phyloP scores from a whole-genome alignment of 345 rosid genomes.

The Orychophragmus violaceus region DNA sequence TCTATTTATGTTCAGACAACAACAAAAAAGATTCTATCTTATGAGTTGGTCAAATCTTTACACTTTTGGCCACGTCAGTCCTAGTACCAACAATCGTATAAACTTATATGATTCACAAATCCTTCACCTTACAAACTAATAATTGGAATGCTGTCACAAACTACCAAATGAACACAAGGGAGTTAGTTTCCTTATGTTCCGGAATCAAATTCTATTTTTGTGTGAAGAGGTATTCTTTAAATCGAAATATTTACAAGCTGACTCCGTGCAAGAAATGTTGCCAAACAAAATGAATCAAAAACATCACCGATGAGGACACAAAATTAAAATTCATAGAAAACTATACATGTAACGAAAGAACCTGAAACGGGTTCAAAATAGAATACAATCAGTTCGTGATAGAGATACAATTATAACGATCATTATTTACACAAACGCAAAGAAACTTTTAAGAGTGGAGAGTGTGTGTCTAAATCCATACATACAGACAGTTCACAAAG shows the following conservation, averaged over 20 bases:
- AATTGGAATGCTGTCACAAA: no score
- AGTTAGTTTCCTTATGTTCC: no score
- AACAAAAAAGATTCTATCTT: background rate
- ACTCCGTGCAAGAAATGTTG: no score
- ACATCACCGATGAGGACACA: background rate
- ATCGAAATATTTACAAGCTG: no score
- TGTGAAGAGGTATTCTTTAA: no score
- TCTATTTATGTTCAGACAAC: background rate
- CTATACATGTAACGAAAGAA: background rate
- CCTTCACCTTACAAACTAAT: no score
- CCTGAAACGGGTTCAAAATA: background rate
- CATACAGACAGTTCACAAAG: background rate
- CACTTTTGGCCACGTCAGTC: slow-evolving; percentile 14
- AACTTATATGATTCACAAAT: no score
- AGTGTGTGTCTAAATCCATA: background rate
- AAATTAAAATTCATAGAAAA: background rate
- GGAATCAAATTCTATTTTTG: no score
- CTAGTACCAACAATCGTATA: background rate
- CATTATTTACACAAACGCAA: slow-evolving; percentile 21
- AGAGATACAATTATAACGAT: background rate
- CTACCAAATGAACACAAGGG: no score
- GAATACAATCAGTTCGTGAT: background rate
- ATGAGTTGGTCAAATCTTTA: background rate
- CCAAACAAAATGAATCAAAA: no score
- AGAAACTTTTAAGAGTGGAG: background rate